phyloP scores from a whole-genome alignment of 1,139 yeast species.

The Pichia inconspicua region DNA sequence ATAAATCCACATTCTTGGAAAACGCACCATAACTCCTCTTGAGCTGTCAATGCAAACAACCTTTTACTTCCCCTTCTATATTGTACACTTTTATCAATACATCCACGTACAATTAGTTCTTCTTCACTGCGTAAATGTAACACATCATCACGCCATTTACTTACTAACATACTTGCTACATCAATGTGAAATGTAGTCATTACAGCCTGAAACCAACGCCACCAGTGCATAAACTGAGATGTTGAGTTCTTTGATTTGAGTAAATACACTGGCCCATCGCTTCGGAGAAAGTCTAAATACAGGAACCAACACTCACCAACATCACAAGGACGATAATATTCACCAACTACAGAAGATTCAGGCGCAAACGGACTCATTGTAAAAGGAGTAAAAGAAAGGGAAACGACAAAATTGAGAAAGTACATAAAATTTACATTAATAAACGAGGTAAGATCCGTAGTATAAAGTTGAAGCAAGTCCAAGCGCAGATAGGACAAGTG shows the following conservation, averaged over 20 bases:
- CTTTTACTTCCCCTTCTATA: not conserved
- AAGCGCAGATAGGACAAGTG: conserved; percentile 52
- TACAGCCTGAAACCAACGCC: not conserved
- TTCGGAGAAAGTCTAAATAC: not conserved
- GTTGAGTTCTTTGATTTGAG: not conserved
- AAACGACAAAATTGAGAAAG: not conserved
- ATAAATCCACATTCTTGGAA: not conserved
- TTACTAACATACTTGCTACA: not conserved
- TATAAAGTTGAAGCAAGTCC: conserved; percentile 64
- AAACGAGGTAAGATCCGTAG: conserved; percentile 35
- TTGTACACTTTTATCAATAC: not conserved
- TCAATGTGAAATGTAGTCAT: not conserved
- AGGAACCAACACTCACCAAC: not conserved
- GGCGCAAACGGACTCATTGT: not conserved
- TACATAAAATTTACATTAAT: not conserved
- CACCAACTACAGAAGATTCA: not conserved
- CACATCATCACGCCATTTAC: not conserved
- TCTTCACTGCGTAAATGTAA: not conserved
- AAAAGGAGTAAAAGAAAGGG: not conserved
- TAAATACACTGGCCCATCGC: not conserved
- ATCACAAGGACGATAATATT: not conserved
- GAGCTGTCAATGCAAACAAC: not conserved
- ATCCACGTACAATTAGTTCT: not conserved
- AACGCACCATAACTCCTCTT: not conserved
- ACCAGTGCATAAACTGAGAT: not conserved